These are phyloP conservation scores for Coelastrella sp. DNA, from an alignment of 139 green algal genomes.

Conservation along the genomic window DNA sequence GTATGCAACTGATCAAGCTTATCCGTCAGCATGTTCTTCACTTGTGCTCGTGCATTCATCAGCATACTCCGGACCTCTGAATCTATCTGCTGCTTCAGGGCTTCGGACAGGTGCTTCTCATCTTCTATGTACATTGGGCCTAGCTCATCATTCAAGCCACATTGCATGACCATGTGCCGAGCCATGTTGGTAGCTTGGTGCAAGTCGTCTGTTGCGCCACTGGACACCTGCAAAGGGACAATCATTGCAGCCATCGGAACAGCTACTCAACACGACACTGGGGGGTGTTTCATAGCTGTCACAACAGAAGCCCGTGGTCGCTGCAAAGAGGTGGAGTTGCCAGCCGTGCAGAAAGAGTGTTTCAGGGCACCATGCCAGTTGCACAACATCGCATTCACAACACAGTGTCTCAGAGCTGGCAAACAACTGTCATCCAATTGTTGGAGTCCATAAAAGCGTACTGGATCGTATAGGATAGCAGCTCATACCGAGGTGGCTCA, in stretches of 20 bases:
- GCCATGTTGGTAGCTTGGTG: slow-evolving; percentile 87
- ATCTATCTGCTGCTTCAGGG: slow-evolving; percentile 60
- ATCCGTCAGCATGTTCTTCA: slow-evolving; percentile 77
- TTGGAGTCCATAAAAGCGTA: too few species aligned
- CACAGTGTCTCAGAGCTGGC: too few species aligned
- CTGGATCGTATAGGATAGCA: too few species aligned
- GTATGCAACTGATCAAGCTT: slow-evolving; percentile 87
- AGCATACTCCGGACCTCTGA: slow-evolving; percentile 81
- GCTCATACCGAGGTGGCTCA: too few species aligned
- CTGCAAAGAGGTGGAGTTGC: too few species aligned
- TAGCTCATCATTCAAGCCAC: slow-evolving; percentile 83
- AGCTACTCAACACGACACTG: too few species aligned
- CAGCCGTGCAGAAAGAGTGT: too few species aligned
- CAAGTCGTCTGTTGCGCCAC: slow-evolving; percentile 85
- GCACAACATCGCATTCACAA: too few species aligned
- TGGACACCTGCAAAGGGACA: slow-evolving; percentile 56
- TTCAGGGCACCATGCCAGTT: too few species aligned
- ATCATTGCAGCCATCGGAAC: not conserved
- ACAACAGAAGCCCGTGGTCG: too few species aligned
- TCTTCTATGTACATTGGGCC: slow-evolving; percentile 75
- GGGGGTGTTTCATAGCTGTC: too few species aligned
- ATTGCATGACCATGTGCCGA: slow-evolving; percentile 91
- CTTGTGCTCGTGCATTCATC: slow-evolving; percentile 73
- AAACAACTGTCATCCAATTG: too few species aligned
- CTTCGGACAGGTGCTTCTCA: slow-evolving; percentile 60